phyloP scores from a whole-genome alignment of 345 rosid species.

The Carallia pectinifolia region DNA sequence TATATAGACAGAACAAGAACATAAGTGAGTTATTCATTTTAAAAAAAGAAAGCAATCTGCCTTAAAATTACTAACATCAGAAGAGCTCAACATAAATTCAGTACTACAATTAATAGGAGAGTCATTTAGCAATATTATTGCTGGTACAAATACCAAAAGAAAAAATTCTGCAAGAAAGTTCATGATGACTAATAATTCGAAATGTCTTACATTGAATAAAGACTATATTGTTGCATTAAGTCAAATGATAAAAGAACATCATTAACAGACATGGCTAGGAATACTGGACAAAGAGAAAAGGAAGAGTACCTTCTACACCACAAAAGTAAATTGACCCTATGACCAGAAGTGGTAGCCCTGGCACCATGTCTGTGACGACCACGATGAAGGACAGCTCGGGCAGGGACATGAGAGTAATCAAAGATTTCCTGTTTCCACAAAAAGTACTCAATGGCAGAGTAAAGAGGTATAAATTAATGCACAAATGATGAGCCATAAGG shows the following conservation, averaged over 20 bases:
- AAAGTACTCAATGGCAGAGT: not conserved
- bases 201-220: not conserved
- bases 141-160: too few species aligned
- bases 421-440: constrained; percentile 54
- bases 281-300: not conserved
- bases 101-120: not conserved
- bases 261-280: not conserved
- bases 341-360: constrained; percentile 80
- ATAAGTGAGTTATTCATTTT: not conserved
- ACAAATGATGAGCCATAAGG: not conserved
- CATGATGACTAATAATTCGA: not conserved
- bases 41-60: not conserved
- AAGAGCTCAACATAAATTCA: not conserved
- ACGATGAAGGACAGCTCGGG: constrained; percentile 81
- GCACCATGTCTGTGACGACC: constrained; percentile 99
- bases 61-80: not conserved
- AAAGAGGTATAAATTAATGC: not conserved
- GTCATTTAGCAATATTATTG: not conserved
- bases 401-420: constrained; percentile 79
- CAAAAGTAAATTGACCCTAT: constrained; percentile 71
- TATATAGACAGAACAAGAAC: constrained; percentile 20
- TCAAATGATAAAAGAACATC: not conserved
- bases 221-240: not conserved
- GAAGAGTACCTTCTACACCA: constrained; percentile 88
- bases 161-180: not conserved